A percentile compares a stretch with the other conserved stretches of the same genome.
These are phyloP conservation scores for Kuraishia cidri DNA, from an alignment of 805 yeast species.

Conservation along the genomic window DNA sequence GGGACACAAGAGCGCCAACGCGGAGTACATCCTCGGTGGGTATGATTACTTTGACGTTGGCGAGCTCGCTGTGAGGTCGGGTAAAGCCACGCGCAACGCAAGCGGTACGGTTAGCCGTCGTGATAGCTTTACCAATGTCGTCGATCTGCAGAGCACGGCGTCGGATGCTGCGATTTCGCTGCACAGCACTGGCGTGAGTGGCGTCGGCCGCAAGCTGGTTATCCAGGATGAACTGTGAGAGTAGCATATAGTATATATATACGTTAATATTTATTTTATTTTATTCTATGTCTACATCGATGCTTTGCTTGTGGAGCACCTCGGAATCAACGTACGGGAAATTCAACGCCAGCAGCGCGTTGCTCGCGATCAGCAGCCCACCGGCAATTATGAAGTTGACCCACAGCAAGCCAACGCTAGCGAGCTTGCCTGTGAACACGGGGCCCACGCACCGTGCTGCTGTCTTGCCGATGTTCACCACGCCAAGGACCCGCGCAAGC, in stretches of 20 bases:
- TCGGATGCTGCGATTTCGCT: too few relatives aligned
- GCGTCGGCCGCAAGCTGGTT: conserved; percentile 1
- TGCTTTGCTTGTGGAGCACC: conserved; percentile 12
- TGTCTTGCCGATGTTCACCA: conserved; percentile 81
- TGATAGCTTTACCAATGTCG: too few relatives aligned
- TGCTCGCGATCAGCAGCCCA: conserved; percentile 39
- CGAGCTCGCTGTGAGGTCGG: conserved; percentile 39
- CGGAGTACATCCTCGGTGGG: conserved; percentile 36
- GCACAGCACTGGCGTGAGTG: too few relatives aligned
- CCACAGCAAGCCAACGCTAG: conserved; percentile 36
- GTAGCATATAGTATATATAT: not conserved
- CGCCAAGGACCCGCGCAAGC: conserved; percentile 71
- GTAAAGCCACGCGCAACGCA: conserved; percentile 4
- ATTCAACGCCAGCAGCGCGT: conserved; percentile 29
- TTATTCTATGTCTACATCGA: conserved; percentile 1
- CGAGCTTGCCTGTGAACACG: conserved; percentile 65
- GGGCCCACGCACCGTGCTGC: conserved; percentile 82
- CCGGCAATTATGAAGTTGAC: conserved; percentile 46
- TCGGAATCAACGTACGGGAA: conserved; percentile 30
- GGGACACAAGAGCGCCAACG: not conserved
- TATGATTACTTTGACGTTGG: conserved; percentile 55
- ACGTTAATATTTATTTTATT: not conserved
- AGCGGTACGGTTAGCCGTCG: not conserved
- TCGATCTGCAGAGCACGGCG: too few relatives aligned
- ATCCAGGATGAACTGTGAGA: conserved; percentile 1